phyloP scores from a whole-genome alignment of 495 filamentous ascomycete genomes.

The Chaetomium fimeti region DNA sequence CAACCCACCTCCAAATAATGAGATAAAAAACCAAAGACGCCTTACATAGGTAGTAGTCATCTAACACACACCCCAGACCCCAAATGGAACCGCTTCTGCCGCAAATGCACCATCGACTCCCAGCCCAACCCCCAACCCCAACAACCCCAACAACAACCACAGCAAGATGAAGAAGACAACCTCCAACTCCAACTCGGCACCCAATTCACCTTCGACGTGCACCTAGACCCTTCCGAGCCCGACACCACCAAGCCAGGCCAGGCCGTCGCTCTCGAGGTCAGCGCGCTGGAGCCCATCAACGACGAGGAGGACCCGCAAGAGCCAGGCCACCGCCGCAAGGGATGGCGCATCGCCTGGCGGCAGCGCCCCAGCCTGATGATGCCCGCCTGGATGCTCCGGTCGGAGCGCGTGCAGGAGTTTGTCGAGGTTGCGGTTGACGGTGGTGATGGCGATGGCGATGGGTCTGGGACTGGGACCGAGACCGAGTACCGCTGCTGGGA shows the following conservation, averaged over 20 bases:
- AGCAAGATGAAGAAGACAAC: slow-evolving; percentile 4
- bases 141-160: neutral
- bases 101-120: slow-evolving; percentile 27
- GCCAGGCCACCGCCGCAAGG: slow-evolving; percentile 15
- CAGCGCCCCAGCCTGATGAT: slow-evolving; percentile 15
- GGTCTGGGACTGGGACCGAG: neutral
- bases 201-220: slow-evolving; percentile 36
- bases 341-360: slow-evolving; percentile 40
- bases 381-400: slow-evolving; percentile 33
- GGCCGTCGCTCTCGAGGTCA: slow-evolving; percentile 30
- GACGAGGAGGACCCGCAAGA: slow-evolving; percentile 3
- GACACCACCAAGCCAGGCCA: slow-evolving; percentile 9
- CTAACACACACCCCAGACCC: slow-evolving; percentile 20
- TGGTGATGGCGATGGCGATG: no score
- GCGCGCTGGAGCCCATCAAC: slow-evolving; percentile 34
- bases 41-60: no score
- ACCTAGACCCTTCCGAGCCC: slow-evolving; percentile 25
- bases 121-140: slow-evolving; percentile 25
- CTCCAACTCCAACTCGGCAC: slow-evolving; percentile 33
- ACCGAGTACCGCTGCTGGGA: slow-evolving; percentile 40
- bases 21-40: neutral
- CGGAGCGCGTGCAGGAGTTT: slow-evolving; percentile 45
- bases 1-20: neutral
- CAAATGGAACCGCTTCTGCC: slow-evolving; percentile 41
- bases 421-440: slow-evolving; percentile 24